phyloP scores from a whole-genome alignment of 148 eudicot genomes.

The Rhododendron vialii region DNA sequence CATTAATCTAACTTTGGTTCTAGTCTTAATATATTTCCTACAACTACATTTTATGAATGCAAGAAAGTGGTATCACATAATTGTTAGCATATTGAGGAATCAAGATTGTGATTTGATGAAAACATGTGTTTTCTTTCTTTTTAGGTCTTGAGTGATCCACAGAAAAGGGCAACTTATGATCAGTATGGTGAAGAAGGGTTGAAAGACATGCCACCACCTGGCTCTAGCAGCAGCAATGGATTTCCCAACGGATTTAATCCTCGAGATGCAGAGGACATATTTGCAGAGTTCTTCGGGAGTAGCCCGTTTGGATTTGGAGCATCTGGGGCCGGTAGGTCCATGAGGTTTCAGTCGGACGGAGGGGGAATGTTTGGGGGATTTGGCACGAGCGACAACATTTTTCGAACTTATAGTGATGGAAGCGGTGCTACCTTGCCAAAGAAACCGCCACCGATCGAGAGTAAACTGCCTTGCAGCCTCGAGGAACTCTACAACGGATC shows the following conservation, averaged over 20 bases:
- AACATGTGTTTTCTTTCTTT: background rate
- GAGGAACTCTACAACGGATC: constrained; percentile 80
- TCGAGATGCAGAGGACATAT: constrained; percentile 86
- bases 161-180: constrained; percentile 55
- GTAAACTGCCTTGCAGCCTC: constrained; percentile 62
- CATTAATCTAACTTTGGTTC: background rate
- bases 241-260: constrained; percentile 47
- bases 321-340: constrained; percentile 39
- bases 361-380: constrained; percentile 30
- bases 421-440: constrained; percentile 26
- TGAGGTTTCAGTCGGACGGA: constrained; percentile 44
- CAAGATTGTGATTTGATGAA: background rate
- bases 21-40: background rate
- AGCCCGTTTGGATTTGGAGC: constrained; percentile 75
- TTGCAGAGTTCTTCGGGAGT: constrained; percentile 82
- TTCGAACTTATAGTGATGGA: constrained; percentile 28
- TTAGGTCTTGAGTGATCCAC: constrained; percentile 75
- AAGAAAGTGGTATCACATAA: background rate
- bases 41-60: background rate
- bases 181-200: constrained; percentile 89
- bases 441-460: constrained; percentile 83
- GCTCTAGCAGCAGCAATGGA: constrained; percentile 28
- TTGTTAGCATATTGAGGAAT: background rate
- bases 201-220: constrained; percentile 54
- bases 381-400: constrained; percentile 32